Evolutionary conservation across 768 basidiomycete genomes (phyloP).

Genomic region (Boletus bicolor): DNA sequence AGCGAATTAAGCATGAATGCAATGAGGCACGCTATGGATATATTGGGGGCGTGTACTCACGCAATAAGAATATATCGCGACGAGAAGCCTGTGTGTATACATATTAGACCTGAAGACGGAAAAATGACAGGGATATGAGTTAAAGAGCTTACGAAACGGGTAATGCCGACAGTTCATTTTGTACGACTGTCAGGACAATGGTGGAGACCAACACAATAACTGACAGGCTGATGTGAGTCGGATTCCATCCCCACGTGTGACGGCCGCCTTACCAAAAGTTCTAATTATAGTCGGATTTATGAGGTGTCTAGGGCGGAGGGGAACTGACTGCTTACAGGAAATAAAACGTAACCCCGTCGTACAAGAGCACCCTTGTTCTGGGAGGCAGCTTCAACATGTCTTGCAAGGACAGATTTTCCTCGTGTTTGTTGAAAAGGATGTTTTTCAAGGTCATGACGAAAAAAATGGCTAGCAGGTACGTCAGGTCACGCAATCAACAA

Average conservation of each 20-base stretch:
- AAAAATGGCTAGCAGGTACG: conserved; percentile 10
- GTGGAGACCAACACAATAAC: conserved; percentile 17
- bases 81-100: conserved; percentile 9
- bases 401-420: background rate
- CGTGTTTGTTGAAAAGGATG: background rate
- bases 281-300: conserved; percentile 9
- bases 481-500: background rate
- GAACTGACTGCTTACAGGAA: conserved; percentile 12
- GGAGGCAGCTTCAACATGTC: background rate
- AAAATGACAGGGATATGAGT: background rate
- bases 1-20: background rate
- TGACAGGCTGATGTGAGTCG: background rate
- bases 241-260: background rate
- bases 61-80: conserved; percentile 20
- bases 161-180: conserved; percentile 11
- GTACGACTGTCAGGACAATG: conserved; percentile 11
- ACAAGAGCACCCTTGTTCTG: conserved; percentile 6
- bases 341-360: conserved; percentile 14
- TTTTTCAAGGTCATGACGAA: conserved; percentile 17
- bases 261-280: conserved; percentile 11
- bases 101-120: background rate
- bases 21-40: background rate
- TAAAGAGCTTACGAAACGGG: conserved; percentile 12
- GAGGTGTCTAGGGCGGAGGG: background rate
- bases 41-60: conserved; percentile 8